These are phyloP conservation scores for Grigorovia yakushimaensis DNA, from an alignment of 805 yeast species.

Conservation along the genomic window DNA sequence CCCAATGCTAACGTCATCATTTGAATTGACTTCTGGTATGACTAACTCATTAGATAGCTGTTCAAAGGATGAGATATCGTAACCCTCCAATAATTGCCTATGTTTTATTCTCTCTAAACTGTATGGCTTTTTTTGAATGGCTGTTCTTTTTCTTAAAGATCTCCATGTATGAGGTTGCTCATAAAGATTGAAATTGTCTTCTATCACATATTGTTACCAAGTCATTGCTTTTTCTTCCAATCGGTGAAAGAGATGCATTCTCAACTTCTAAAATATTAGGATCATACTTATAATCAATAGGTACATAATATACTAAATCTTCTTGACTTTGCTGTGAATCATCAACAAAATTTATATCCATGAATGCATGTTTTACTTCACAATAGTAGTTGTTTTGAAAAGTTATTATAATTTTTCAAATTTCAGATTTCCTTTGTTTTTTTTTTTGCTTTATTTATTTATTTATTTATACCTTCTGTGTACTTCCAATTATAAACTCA, in stretches of 20 bases:
- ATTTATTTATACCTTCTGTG: too few species aligned
- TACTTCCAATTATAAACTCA: too few species aligned
- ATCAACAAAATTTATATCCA: background rate
- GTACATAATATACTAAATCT: background rate
- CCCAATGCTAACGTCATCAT: too few species aligned
- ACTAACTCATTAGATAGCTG: conserved; percentile 12
- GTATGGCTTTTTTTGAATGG: conserved; percentile 29
- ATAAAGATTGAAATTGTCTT: too few species aligned
- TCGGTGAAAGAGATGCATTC: background rate
- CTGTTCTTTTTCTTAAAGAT: conserved; percentile 24
- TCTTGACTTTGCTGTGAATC: background rate
- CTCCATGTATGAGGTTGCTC: conserved; percentile 3
- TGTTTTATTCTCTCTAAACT: conserved; percentile 28
- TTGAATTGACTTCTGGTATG: conserved; percentile 12
- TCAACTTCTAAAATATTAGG: background rate
- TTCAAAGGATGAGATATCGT: conserved; percentile 21
- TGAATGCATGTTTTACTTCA: background rate
- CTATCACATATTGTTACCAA: too few species aligned
- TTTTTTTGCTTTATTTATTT: too few species aligned
- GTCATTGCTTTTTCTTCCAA: background rate
- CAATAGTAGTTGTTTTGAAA: too few species aligned
- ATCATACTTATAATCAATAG: background rate
- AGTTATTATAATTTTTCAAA: too few species aligned
- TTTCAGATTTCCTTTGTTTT: background rate
- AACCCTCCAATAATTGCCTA: conserved; percentile 23